Percentiles rank a stretch among this genome's conserved stretches.
phyloP scores from a whole-genome alignment of 306 rosid genomes.

The Chamaecrista fasciculata region DNA sequence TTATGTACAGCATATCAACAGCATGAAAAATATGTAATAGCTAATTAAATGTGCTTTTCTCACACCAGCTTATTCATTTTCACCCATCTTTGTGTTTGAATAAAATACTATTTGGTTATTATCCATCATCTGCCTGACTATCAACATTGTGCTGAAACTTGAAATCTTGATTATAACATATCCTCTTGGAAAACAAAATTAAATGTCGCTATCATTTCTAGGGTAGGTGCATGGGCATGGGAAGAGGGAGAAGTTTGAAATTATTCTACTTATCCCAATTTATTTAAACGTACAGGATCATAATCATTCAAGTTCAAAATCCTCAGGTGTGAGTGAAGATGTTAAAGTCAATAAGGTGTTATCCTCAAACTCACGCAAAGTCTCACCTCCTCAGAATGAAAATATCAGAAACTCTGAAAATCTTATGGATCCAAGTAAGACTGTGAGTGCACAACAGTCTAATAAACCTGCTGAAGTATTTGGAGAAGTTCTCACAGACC shows the following conservation, averaged over 20 bases:
- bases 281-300: conserved; percentile 52
- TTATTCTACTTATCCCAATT: conserved; percentile 1
- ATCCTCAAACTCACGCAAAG: conserved; percentile 39
- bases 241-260: conserved; percentile 10
- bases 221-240: neutral
- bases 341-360: conserved; percentile 28
- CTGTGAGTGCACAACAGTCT: conserved; percentile 30
- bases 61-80: neutral
- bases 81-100: neutral
- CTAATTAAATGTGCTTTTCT: no score
- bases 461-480: conserved; percentile 34
- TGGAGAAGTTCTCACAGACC: conserved; percentile 35
- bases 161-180: neutral
- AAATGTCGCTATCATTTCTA: neutral
- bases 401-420: conserved; percentile 34
- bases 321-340: conserved; percentile 41
- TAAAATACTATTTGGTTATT: conserved; percentile 7
- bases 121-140: neutral
- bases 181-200: neutral
- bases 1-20: no score
- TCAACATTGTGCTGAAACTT: no score
- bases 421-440: conserved; percentile 28
- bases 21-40: no score
- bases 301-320: conserved; percentile 41
- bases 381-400: conserved; percentile 35